These are phyloP conservation scores for Theobroma cacao DNA, from an alignment of 345 rosid species.

Conservation along the genomic window DNA sequence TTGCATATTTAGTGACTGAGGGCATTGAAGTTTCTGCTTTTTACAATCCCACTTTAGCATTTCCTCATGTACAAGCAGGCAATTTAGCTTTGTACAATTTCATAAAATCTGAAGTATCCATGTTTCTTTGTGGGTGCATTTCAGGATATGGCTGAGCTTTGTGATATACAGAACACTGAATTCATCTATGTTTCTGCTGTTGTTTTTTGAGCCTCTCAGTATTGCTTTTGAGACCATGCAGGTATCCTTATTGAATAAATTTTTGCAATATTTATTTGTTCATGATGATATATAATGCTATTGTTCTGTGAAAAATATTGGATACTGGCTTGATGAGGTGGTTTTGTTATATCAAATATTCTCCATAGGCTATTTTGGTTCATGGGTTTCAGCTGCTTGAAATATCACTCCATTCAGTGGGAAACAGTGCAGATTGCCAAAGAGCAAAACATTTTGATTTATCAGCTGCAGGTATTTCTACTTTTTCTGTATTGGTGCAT, in stretches of 20 bases:
- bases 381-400: conserved; percentile 17
- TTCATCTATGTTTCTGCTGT: conserved; percentile 10
- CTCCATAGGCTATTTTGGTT: conserved; percentile 3
- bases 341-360: neutral
- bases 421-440: neutral
- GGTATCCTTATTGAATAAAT: neutral
- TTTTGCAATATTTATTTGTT: neutral
- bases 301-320: neutral
- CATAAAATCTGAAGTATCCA: neutral
- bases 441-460: conserved; percentile 11
- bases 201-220: conserved; percentile 18
- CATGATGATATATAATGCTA: neutral
- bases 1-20: neutral
- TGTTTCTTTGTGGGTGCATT: neutral
- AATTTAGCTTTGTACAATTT: neutral
- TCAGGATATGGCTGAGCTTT: conserved; percentile 14
- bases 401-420: conserved; percentile 1
- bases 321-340: neutral
- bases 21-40: neutral
- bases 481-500: neutral
- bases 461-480: conserved; percentile 1
- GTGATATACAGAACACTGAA: neutral
- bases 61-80: neutral
- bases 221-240: conserved; percentile 18
- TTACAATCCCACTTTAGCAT: neutral